Conservation (phyloP, 768 basidiomycete genomes). For the Kwoniella pini region DNA sequence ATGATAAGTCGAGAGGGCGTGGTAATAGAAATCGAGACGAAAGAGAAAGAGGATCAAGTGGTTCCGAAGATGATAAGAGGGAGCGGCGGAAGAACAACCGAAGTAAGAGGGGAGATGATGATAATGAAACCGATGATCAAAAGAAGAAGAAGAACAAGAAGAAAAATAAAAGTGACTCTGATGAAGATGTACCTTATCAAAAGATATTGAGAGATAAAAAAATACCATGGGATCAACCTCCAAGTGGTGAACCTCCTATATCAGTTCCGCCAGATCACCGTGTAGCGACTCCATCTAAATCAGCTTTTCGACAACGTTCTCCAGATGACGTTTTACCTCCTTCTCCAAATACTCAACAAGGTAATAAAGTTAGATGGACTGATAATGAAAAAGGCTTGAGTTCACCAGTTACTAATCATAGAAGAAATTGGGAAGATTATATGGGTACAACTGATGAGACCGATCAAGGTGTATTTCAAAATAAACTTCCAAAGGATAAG, state of each 20-base stretch:
- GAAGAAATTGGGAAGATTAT: constrained; percentile 11
- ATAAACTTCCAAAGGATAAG: background rate
- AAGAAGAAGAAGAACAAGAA: background rate
- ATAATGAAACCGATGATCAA: background rate
- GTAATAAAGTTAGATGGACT: constrained; percentile 8
- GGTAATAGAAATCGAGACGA: background rate
- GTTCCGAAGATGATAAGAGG: background rate
- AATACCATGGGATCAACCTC: constrained; percentile 5
- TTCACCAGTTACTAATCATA: constrained; percentile 8
- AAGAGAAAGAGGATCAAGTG: background rate
- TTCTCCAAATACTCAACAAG: constrained; percentile 4
- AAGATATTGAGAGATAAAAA: background rate
- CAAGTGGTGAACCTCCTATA: background rate
- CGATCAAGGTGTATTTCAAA: constrained; percentile 1
- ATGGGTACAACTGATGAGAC: constrained; percentile 5
- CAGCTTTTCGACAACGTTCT: constrained; percentile 3
- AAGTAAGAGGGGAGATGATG: background rate
- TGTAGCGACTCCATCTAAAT: constrained; percentile 4
- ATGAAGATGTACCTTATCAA: too few relatives aligned
- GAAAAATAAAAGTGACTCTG: background rate
- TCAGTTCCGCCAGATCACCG: constrained; percentile 13
- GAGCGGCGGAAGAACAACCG: background rate
- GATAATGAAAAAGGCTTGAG: constrained; percentile 2
- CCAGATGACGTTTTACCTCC: constrained; percentile 7
- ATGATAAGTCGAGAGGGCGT: background rate